Evolutionary conservation across 192 early-diverging fungal species (phyloP).

Genomic region (Dissophora ornata): DNA sequence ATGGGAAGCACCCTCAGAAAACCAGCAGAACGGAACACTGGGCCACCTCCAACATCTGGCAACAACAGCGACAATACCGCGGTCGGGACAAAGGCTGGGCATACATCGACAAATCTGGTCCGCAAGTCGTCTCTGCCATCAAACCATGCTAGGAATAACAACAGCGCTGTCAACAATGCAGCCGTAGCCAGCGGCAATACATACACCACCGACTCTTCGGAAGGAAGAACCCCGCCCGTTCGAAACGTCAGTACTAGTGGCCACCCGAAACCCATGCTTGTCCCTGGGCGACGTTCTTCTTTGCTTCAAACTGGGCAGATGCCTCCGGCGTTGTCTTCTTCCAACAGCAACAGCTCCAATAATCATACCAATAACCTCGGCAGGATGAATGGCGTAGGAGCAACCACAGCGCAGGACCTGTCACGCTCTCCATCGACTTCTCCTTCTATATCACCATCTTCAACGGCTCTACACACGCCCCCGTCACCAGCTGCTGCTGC

Average conservation of each 20-base stretch:
- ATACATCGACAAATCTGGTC: background rate
- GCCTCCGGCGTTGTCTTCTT: constrained; percentile 3
- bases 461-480: constrained; percentile 1
- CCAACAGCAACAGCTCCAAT: constrained; percentile 5
- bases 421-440: background rate
- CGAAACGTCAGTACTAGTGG: constrained; percentile 23
- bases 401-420: background rate
- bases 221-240: constrained; percentile 4
- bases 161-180: background rate
- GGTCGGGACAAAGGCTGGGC: background rate
- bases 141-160: background rate
- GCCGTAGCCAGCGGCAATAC: background rate
- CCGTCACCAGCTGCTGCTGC: constrained; percentile 6
- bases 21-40: constrained; percentile 1
- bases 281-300: constrained; percentile 41
- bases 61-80: background rate
- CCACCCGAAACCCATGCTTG: constrained; percentile 20
- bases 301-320: constrained; percentile 31
- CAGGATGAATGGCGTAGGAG: background rate
- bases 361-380: constrained; percentile 4
- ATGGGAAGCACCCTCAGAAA: background rate
- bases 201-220: background rate
- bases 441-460: constrained; percentile 11
- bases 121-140: constrained; percentile 37
- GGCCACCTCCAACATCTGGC: background rate